Percentiles rank a stretch among this genome's conserved stretches.
These are phyloP conservation scores for Hypoxylon perforatum DNA, from an alignment of 495 filamentous ascomycete species.

Conservation along the genomic window DNA sequence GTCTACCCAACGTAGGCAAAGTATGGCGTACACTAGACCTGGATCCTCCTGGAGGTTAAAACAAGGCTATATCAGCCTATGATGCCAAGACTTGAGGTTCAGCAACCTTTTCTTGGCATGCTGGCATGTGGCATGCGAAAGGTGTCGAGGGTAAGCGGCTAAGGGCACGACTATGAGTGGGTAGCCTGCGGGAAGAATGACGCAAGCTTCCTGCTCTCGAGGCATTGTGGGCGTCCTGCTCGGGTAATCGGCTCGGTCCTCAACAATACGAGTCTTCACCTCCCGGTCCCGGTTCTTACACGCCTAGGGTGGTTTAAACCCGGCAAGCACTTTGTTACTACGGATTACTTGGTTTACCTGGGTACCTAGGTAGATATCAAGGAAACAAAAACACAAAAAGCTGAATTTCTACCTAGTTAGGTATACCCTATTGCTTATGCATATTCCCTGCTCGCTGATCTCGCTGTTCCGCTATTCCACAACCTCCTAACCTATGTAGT, in stretches of 20 bases:
- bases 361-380: not conserved
- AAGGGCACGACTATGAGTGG: slow-evolving; percentile 9
- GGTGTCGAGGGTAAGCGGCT: slow-evolving; percentile 13
- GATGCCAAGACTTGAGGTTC: slow-evolving; percentile 43
- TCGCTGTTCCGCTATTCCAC: not conserved
- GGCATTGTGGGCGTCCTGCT: slow-evolving; percentile 2
- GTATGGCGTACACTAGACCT: slow-evolving; percentile 8
- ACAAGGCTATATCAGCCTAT: slow-evolving; percentile 36
- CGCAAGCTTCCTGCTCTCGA: slow-evolving; percentile 30
- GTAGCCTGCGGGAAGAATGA: slow-evolving; percentile 29
- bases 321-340: not conserved
- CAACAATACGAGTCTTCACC: not conserved
- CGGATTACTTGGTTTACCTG: not conserved
- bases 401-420: not conserved
- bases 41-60: slow-evolving; percentile 28
- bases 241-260: slow-evolving; percentile 35
- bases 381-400: not conserved
- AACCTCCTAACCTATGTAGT: not conserved
- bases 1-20: no score
- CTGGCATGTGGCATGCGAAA: not conserved
- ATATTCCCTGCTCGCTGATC: not conserved
- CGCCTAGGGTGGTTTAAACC: not conserved
- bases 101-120: slow-evolving; percentile 8
- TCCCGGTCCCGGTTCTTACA: not conserved
- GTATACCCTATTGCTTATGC: not conserved